These are phyloP conservation scores for Dictyostelium brefeldianum DNA, from an alignment of 78 protist genomes.

Conservation along the genomic window DNA sequence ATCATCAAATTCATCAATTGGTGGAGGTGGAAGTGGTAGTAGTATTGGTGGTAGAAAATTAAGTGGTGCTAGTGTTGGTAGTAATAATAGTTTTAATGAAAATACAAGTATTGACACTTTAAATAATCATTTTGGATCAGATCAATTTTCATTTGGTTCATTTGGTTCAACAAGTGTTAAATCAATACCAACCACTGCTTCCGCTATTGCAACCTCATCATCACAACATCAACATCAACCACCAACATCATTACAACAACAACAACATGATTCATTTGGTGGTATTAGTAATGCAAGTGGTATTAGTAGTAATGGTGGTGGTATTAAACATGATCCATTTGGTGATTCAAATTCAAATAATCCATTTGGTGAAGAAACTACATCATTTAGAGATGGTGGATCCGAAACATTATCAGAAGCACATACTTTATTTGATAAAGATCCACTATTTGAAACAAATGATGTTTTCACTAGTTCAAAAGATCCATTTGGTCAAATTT, in stretches of 20 bases:
- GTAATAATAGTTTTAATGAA: background rate
- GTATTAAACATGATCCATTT: constrained; percentile 32
- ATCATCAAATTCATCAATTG: constrained; percentile 28
- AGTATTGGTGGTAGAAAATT: background rate
- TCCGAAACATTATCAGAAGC: constrained; percentile 58
- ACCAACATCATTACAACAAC: background rate
- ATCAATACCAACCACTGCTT: background rate
- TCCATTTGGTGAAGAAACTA: constrained; percentile 38
- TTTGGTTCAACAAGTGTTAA: background rate
- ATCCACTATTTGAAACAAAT: constrained; percentile 26
- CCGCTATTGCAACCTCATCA: background rate
- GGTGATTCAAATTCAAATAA: background rate
- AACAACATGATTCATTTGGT: background rate
- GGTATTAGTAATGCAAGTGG: background rate
- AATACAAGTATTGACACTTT: background rate
- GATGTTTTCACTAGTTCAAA: constrained; percentile 6
- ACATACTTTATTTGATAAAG: constrained; percentile 24
- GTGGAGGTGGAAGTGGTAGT: background rate
- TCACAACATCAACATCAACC: background rate
- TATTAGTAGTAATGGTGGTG: background rate
- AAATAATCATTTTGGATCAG: background rate
- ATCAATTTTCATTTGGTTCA: constrained; percentile 13
- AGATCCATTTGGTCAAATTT: constrained; percentile 55
- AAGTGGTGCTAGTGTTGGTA: constrained; percentile 14
- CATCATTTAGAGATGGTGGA: constrained; percentile 41